Conservation (phyloP, 1,139 yeast species). For the Scheffersomyces insectosa region DNA sequence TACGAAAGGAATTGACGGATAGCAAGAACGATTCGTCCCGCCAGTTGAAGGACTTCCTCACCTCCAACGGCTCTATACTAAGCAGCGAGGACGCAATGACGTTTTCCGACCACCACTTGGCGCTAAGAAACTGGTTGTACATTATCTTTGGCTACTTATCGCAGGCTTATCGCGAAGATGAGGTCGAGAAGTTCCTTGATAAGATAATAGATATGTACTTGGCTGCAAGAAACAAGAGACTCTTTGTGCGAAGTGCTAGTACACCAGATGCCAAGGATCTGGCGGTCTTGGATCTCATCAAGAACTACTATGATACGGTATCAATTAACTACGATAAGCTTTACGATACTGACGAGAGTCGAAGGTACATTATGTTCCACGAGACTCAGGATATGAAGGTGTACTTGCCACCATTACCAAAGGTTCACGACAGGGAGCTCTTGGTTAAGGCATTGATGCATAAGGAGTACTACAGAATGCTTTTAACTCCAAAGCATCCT, state of each 20-base stretch:
- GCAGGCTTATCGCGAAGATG: conserved; percentile 22
- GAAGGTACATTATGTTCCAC: conserved; percentile 22
- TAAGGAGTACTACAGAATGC: conserved; percentile 39
- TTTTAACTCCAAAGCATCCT: conserved; percentile 30
- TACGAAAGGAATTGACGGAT: conserved; percentile 28
- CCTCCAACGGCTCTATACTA: background rate
- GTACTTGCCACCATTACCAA: conserved; percentile 38
- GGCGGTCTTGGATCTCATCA: conserved; percentile 13
- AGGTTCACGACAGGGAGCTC: conserved; percentile 29
- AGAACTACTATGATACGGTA: conserved; percentile 25
- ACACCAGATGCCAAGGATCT: conserved; percentile 13
- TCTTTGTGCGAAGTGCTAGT: conserved; percentile 5
- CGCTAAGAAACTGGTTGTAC: conserved; percentile 30
- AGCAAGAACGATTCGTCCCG: conserved; percentile 17
- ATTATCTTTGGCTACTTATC: conserved; percentile 40
- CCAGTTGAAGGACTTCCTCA: conserved; percentile 23
- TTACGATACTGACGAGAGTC: conserved; percentile 12
- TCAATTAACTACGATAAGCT: conserved; percentile 21
- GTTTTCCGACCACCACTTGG: conserved; percentile 1
- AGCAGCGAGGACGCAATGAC: background rate
- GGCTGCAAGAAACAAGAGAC: conserved; percentile 17
- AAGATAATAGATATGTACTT: conserved; percentile 33
- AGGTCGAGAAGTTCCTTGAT: conserved; percentile 31
- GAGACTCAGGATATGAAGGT: conserved; percentile 26
- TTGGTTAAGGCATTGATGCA: conserved; percentile 42